Base-by-base conservation (phyloP, 805 yeast genomes). In the Debaryomyces maramus region DNA sequence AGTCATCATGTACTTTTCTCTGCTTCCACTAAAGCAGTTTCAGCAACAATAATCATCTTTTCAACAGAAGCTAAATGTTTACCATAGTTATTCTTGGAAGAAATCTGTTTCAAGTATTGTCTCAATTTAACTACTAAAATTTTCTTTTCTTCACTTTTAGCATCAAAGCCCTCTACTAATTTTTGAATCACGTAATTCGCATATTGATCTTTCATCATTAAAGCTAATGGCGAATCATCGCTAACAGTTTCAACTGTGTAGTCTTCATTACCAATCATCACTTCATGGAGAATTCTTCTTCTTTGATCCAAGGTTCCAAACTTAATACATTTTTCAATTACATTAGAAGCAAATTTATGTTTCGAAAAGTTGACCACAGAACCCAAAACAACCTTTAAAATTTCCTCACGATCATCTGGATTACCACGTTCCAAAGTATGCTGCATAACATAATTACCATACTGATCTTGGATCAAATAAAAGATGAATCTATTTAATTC, bases 171-270 rank as follows among this genome's bases (percentile, higher is more conserved):
- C 46, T 88, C 96, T 30, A 93, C 90, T 52, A 93, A 75, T 61
- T 91, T 90, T 63, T 93, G 99, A 36, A 93, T 88, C 34, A 93
- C 99, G 58, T 93, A 93, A 63, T 93, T 93, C 17, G 98, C 99
- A 66, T 85, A 93, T 60, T 93, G 98, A 61, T 93, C 99, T 59
- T 88, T 88, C 88, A 93, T 89, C 98, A 93, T 90, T 43, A 84
- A 71, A 17, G 90, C 86, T 50, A 93, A 72, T 6, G 95, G 81
- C 1, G 85, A 75, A 38, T 77, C 76, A 48, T 83, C 90, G 39
- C 72, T 78, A 27, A 83, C 78, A 18, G 56, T 55, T 16, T 70
- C 71, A 14, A 72, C 70, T 19, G 60, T 64, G 35, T 63, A 62
- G 47, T 79, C 77, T 41, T 69, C 80, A 41, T 70, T 70, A 2